Percentiles rank a stretch among this genome's conserved stretches.
Conservation (phyloP, 1,139 yeast genomes). For the Suhomyces terraborum region DNA sequence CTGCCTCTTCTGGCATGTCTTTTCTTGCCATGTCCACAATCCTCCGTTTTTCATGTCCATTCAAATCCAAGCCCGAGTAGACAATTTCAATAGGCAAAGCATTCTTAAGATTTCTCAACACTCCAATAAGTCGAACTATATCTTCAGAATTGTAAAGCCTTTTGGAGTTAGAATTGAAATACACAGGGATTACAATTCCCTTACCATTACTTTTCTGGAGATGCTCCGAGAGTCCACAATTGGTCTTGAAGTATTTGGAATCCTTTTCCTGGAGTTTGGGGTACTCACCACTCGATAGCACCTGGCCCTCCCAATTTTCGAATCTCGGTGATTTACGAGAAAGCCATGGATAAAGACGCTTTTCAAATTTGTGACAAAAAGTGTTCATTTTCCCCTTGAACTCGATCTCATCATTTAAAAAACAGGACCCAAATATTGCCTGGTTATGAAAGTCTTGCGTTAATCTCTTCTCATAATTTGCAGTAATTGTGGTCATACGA, state of each 20-base stretch:
- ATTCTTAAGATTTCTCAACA: conserved; percentile 32
- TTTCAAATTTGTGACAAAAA: conserved; percentile 12
- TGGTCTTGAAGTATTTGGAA: background rate
- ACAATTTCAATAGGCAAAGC: conserved; percentile 34
- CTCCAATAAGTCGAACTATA: conserved; percentile 27
- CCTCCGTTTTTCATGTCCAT: conserved; percentile 20
- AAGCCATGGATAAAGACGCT: conserved; percentile 21
- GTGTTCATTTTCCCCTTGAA: background rate
- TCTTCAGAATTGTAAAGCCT: conserved; percentile 21
- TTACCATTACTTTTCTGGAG: conserved; percentile 25
- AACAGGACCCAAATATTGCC: conserved; percentile 37
- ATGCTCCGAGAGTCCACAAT: conserved; percentile 22
- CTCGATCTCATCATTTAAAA: conserved; percentile 12
- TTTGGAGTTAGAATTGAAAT: conserved; percentile 19
- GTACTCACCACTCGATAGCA: background rate
- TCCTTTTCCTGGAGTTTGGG: conserved; percentile 8
- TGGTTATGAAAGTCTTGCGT: conserved; percentile 28
- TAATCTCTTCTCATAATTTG: conserved; percentile 26
- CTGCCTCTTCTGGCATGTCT: background rate
- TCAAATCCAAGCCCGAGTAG: conserved; percentile 20
- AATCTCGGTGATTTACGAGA: conserved; percentile 17
- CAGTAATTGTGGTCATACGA: conserved; percentile 17
- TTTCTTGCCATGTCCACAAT: conserved; percentile 23
- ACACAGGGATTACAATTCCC: conserved; percentile 40
- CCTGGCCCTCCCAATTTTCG: conserved; percentile 22